Percentiles rank a stretch among this genome's conserved stretches.
These are phyloP conservation scores for Coriolopsis trogii DNA, from an alignment of 1,284 basidiomycete genomes.

Conservation along the genomic window DNA sequence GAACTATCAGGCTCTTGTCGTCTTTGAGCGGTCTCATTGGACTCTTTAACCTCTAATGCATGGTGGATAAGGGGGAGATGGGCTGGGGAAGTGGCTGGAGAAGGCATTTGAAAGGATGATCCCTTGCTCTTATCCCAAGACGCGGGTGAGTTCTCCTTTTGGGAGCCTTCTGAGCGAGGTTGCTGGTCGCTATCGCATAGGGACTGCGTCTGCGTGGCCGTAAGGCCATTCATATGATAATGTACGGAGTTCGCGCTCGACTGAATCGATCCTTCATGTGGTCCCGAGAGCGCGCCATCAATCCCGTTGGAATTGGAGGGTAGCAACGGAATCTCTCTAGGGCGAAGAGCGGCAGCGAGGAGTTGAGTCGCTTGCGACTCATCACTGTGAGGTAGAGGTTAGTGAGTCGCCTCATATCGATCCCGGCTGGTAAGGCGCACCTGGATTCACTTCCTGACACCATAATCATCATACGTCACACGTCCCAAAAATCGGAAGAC, in stretches of 20 bases:
- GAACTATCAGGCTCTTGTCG: conserved; percentile 4
- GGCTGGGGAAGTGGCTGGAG: conserved; percentile 1
- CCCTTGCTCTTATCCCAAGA: conserved; percentile 8
- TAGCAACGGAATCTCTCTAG: conserved; percentile 1
- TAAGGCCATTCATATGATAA: conserved; percentile 60
- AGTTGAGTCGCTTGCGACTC: conserved; percentile 23
- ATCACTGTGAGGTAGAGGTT: conserved; percentile 10
- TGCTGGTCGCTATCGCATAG: conserved; percentile 37
- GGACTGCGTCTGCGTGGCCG: conserved; percentile 53
- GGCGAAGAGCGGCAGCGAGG: conserved; percentile 18
- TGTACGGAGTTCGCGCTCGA: conserved; percentile 28
- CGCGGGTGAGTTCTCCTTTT: conserved; percentile 51
- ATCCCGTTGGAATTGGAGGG: neutral
- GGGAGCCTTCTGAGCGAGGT: conserved; percentile 42
- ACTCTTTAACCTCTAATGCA: conserved; percentile 1
- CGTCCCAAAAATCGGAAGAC: neutral
- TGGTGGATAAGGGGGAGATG: conserved; percentile 5
- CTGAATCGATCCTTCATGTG: conserved; percentile 10
- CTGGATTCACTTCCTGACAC: conserved; percentile 9
- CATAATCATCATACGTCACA: conserved; percentile 1
- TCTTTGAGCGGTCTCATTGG: conserved; percentile 2
- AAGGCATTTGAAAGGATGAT: neutral
- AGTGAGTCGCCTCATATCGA: neutral
- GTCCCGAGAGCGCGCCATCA: conserved; percentile 2
- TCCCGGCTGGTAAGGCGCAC: too few species aligned